phyloP scores from a whole-genome alignment of 495 filamentous ascomycete genomes.

The Penicillium chermesinum region DNA sequence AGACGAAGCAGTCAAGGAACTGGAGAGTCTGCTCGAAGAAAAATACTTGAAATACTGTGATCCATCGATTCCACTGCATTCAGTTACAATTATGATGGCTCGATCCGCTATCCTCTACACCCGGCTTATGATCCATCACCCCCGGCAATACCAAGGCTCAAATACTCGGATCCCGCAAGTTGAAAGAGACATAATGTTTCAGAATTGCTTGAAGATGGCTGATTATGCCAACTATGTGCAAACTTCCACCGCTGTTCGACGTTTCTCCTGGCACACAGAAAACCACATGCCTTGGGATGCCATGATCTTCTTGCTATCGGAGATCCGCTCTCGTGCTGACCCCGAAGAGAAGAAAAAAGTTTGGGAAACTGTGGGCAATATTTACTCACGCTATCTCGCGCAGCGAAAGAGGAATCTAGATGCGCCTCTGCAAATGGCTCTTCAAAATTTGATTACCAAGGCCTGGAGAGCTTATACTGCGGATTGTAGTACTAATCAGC shows the following conservation, averaged over 20 bases:
- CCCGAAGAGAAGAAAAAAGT: slow-evolving; percentile 27
- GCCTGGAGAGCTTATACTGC: slow-evolving; percentile 30
- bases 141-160: slow-evolving; percentile 33
- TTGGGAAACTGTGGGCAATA: slow-evolving; percentile 29
- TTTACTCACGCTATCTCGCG: slow-evolving; percentile 23
- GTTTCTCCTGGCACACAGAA: slow-evolving; percentile 33
- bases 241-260: slow-evolving; percentile 18
- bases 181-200: slow-evolving; percentile 38
- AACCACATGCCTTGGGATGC: slow-evolving; percentile 40
- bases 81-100: slow-evolving; percentile 45
- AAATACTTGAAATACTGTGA: slow-evolving; percentile 56
- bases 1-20: slow-evolving; percentile 36
- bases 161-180: slow-evolving; percentile 20
- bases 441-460: slow-evolving; percentile 33
- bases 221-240: slow-evolving; percentile 30
- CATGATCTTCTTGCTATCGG: slow-evolving; percentile 38
- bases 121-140: slow-evolving; percentile 37
- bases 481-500: slow-evolving; percentile 20
- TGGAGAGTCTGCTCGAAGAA: slow-evolving; percentile 30
- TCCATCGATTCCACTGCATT: slow-evolving; percentile 55
- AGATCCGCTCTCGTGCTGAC: slow-evolving; percentile 28
- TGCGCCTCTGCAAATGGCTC: slow-evolving; percentile 29
- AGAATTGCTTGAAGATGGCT: slow-evolving; percentile 31
- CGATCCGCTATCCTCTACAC: slow-evolving; percentile 30
- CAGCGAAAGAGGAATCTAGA: slow-evolving; percentile 15